phyloP scores from a whole-genome alignment of 371 early-diverging fungal species.

The Zancudomyces culisetae region DNA sequence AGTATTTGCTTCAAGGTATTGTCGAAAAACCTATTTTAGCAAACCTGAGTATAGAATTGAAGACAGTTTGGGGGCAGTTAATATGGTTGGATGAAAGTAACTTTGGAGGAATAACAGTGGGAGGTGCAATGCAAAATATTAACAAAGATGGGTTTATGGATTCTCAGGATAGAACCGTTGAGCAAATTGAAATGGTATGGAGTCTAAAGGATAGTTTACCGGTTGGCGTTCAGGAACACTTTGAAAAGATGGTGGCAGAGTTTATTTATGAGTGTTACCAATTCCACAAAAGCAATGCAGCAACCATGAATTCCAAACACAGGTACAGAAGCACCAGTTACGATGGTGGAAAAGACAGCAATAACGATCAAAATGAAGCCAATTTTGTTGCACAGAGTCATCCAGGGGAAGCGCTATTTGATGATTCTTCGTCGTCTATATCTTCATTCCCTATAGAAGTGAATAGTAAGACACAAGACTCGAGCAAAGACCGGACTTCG shows the following conservation, averaged over 20 bases:
- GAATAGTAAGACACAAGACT: not conserved
- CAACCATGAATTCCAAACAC: conserved; percentile 16
- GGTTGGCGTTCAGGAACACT: conserved; percentile 39
- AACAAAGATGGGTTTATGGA: conserved; percentile 15
- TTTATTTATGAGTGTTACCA: conserved; percentile 32
- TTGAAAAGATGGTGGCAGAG: conserved; percentile 32
- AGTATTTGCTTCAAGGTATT: conserved; percentile 49
- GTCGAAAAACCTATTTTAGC: conserved; percentile 52
- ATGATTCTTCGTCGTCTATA: not conserved
- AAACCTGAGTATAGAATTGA: conserved; percentile 35
- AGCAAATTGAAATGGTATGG: conserved; percentile 57
- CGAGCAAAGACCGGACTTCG: not conserved
- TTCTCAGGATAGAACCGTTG: conserved; percentile 6
- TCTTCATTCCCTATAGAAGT: not conserved
- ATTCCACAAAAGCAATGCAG: conserved; percentile 13
- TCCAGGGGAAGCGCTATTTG: not conserved
- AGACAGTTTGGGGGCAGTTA: conserved; percentile 55
- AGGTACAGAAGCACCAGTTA: conserved; percentile 3
- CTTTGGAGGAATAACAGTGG: conserved; percentile 48
- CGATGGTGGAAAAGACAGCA: not conserved
- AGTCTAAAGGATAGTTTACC: conserved; percentile 75
- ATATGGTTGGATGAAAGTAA: conserved; percentile 87
- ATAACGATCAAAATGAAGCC: conserved; percentile 10
- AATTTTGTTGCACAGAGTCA: not conserved
- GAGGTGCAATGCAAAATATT: not conserved